Percentiles rank a stretch among this genome's conserved stretches.
These are phyloP conservation scores for Pyrenochaeta sp. DNA, from an alignment of 2,329 filamentous ascomycete genomes.

Conservation along the genomic window DNA sequence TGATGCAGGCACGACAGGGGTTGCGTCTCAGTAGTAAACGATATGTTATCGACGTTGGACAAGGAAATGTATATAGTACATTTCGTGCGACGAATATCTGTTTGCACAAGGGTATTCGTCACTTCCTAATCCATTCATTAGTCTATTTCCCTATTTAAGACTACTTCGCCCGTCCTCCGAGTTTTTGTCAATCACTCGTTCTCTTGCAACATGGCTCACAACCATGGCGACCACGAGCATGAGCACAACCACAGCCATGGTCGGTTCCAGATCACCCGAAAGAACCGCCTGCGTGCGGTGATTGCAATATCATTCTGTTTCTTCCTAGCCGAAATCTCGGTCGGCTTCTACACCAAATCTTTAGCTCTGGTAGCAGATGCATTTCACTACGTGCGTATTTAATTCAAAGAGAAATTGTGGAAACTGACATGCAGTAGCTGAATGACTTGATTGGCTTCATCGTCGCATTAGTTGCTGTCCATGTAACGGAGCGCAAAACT, in stretches of 20 bases:
- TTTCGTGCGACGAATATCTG: constrained; percentile 14
- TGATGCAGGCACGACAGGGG: constrained; percentile 12
- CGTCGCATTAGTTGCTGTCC: constrained; percentile 69
- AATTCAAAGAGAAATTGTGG: background rate
- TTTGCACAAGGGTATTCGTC: background rate
- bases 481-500: constrained; percentile 62
- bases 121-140: background rate
- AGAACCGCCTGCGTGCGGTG: constrained; percentile 46
- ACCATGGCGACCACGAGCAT: constrained; percentile 10
- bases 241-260: constrained; percentile 13
- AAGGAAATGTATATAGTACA: constrained; percentile 6
- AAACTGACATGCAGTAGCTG: constrained; percentile 55
- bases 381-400: constrained; percentile 73
- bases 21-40: constrained; percentile 14
- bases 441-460: constrained; percentile 75
- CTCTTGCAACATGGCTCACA: constrained; percentile 20
- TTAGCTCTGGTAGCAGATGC: constrained; percentile 78
- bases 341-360: constrained; percentile 74
- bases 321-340: constrained; percentile 60
- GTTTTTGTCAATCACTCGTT: too few relatives aligned
- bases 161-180: too few relatives aligned
- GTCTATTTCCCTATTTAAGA: background rate
- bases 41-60: constrained; percentile 20
- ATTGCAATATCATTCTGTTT: constrained; percentile 57
- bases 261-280: constrained; percentile 37